Conservation (phyloP, 768 basidiomycete genomes). For the Rubroboletus satanas region DNA sequence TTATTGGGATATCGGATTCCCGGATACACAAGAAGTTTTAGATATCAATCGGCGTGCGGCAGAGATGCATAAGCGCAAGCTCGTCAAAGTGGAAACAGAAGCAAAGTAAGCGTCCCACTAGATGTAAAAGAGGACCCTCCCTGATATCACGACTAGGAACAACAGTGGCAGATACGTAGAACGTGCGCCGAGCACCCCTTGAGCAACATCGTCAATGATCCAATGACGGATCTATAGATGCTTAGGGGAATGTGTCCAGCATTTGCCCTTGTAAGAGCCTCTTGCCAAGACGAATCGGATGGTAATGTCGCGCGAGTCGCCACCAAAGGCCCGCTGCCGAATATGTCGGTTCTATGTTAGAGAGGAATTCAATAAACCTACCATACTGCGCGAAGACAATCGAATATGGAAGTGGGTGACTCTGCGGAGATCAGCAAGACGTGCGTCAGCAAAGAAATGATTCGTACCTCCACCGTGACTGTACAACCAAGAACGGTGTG, state of each 20-base stretch:
- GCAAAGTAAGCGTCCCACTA: slow-evolving; percentile 42
- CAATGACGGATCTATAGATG: slow-evolving; percentile 3
- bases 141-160: slow-evolving; percentile 15
- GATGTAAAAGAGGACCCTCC: neutral
- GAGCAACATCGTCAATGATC: slow-evolving; percentile 8
- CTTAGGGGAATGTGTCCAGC: slow-evolving; percentile 45
- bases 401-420: slow-evolving; percentile 48
- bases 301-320: slow-evolving; percentile 52
- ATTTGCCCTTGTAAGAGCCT: slow-evolving; percentile 46
- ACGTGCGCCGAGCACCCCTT: slow-evolving; percentile 15
- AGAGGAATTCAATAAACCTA: slow-evolving; percentile 13
- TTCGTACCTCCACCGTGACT: slow-evolving; percentile 20
- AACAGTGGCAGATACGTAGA: slow-evolving; percentile 27
- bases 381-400: slow-evolving; percentile 59
- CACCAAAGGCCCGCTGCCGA: slow-evolving; percentile 46
- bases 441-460: neutral
- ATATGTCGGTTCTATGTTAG: neutral
- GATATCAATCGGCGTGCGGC: slow-evolving; percentile 72
- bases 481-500: slow-evolving; percentile 23
- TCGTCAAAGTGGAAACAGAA: slow-evolving; percentile 54
- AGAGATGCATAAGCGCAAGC: slow-evolving; percentile 68
- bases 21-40: slow-evolving; percentile 74
- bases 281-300: slow-evolving; percentile 51
- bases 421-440: slow-evolving; percentile 34
- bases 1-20: slow-evolving; percentile 91